A percentile compares a stretch with the other conserved stretches of the same genome.
Conservation (phyloP, 805 yeast species). For the Candida palmyrensis region DNA sequence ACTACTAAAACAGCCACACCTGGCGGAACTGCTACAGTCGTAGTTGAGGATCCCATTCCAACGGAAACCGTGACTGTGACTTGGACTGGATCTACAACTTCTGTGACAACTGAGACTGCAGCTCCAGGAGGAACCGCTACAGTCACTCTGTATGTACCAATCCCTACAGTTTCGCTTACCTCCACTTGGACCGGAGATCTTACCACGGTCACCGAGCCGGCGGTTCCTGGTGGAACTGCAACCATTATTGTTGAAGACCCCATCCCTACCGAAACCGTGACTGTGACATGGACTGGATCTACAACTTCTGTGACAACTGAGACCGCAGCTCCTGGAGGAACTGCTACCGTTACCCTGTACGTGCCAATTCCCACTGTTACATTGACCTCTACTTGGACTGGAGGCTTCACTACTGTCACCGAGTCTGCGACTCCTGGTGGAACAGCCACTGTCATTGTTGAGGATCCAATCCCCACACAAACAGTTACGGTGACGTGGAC, state of each 20-base stretch:
- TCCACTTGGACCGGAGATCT: slow-evolving; percentile 5
- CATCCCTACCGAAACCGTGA: slow-evolving; percentile 9
- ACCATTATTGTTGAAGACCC: slow-evolving; percentile 12
- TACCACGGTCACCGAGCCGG: slow-evolving; percentile 1
- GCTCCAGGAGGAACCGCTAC: slow-evolving; percentile 8
- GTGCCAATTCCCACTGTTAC: slow-evolving; percentile 1
- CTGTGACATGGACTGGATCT: slow-evolving; percentile 12
- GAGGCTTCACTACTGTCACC: slow-evolving; percentile 6
- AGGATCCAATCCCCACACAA: background rate
- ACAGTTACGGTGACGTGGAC: slow-evolving; percentile 1
- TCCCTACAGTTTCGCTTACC: slow-evolving; percentile 10
- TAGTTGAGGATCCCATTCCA: slow-evolving; percentile 10
- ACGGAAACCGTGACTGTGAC: slow-evolving; percentile 9
- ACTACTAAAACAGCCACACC: background rate
- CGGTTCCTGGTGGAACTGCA: slow-evolving; percentile 10
- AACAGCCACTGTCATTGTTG: slow-evolving; percentile 2
- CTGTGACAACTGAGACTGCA: slow-evolving; percentile 7
- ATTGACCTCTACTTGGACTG: slow-evolving; percentile 8
- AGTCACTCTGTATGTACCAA: slow-evolving; percentile 12
- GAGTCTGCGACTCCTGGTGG: background rate
- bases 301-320: slow-evolving; percentile 9
- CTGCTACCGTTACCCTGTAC: slow-evolving; percentile 2
- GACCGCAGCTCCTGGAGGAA: slow-evolving; percentile 1
- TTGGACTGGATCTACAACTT: slow-evolving; percentile 3
- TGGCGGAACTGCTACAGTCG: slow-evolving; percentile 8